phyloP scores from a whole-genome alignment of 2,329 filamentous ascomycete species.

The Aspergillus udagawae region DNA sequence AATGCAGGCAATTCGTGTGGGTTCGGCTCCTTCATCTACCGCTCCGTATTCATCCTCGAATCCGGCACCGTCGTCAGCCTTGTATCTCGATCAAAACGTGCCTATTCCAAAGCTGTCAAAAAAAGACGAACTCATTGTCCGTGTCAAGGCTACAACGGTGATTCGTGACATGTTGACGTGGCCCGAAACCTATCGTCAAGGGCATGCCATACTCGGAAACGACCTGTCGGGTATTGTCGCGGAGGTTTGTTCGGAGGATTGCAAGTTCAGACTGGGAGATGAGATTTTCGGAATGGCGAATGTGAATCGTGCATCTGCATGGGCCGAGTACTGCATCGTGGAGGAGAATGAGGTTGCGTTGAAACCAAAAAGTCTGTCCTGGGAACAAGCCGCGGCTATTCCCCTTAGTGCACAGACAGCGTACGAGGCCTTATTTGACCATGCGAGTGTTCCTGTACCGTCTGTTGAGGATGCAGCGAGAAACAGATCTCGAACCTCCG shows the following conservation, averaged over 20 bases:
- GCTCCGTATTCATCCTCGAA: constrained; percentile 8
- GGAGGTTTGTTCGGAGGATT: constrained; percentile 3
- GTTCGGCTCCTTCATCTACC: background rate
- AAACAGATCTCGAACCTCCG: background rate
- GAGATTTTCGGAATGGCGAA: constrained; percentile 26
- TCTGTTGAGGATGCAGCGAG: background rate
- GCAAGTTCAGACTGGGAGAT: constrained; percentile 21
- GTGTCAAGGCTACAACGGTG: constrained; percentile 11
- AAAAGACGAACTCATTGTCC: constrained; percentile 6
- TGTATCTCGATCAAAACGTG: constrained; percentile 6
- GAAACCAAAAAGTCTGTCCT: constrained; percentile 19
- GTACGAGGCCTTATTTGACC: constrained; percentile 29
- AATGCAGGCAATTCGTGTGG: constrained; percentile 9
- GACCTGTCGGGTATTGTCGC: constrained; percentile 20
- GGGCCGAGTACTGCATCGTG: constrained; percentile 27
- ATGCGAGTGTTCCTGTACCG: constrained; percentile 11
- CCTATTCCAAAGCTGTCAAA: constrained; percentile 4
- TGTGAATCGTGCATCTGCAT: constrained; percentile 16
- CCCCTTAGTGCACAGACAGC: constrained; percentile 29
- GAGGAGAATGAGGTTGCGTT: constrained; percentile 17
- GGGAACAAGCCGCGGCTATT: constrained; percentile 22
- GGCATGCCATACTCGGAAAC: constrained; percentile 18
- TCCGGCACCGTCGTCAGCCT: constrained; percentile 8
- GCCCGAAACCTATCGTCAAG: constrained; percentile 25
- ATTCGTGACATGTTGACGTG: constrained; percentile 15